phyloP scores from a whole-genome alignment of 225 moss, liverwort and hornwort genomes.

The Pseudisothecium myosuroides region DNA sequence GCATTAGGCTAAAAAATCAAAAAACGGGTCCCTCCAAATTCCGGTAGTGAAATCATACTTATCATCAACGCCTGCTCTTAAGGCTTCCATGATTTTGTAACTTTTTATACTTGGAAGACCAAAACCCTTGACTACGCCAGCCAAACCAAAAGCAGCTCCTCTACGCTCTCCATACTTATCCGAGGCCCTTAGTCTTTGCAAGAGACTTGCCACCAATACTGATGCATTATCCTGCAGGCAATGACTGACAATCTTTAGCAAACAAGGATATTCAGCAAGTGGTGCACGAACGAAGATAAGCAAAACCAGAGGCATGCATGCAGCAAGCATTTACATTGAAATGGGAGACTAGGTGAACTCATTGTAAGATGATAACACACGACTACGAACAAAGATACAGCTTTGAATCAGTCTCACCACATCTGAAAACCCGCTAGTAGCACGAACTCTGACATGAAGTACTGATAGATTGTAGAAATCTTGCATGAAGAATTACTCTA shows the following conservation, averaged over 20 bases:
- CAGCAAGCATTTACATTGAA: neutral
- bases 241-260: neutral
- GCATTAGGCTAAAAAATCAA: neutral
- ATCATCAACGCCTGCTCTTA: slow-evolving; percentile 79
- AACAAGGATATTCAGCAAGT: neutral
- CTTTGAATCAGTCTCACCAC: neutral
- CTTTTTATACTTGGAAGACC: slow-evolving; percentile 81
- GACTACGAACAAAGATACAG: neutral
- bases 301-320: neutral
- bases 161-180: slow-evolving; percentile 95
- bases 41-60: slow-evolving; percentile 34
- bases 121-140: slow-evolving; percentile 92
- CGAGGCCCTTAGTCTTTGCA: slow-evolving; percentile 60
- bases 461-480: neutral
- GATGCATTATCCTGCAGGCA: slow-evolving; percentile 68
- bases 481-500: neutral
- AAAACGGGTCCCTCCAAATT: neutral
- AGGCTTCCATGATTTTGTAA: slow-evolving; percentile 68
- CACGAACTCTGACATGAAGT: neutral
- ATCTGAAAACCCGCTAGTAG: neutral
- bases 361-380: neutral
- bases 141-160: slow-evolving; percentile 98
- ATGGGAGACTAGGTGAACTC: neutral
- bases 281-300: neutral
- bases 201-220: slow-evolving; percentile 42